Conservation (phyloP, 805 yeast genomes). For the Candida orba region DNA sequence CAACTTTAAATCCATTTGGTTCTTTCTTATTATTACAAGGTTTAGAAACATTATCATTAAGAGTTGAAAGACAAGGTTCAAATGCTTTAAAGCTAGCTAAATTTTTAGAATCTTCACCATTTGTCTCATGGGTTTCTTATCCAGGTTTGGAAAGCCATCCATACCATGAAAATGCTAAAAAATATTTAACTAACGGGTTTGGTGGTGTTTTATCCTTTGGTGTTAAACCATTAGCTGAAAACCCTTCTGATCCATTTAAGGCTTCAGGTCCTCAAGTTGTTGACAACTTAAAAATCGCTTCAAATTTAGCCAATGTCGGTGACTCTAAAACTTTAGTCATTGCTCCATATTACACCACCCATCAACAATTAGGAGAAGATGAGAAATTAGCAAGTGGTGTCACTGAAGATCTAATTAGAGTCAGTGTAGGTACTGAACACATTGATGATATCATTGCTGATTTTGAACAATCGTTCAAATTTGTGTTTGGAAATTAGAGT, state of each 20-base stretch:
- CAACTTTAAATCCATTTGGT: conserved; percentile 81
- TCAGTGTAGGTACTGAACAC: conserved; percentile 85
- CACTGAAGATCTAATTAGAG: conserved; percentile 79
- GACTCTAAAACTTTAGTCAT: conserved; percentile 93
- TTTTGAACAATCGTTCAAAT: conserved; percentile 76
- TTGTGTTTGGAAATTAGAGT: conserved; percentile 33
- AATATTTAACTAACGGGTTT: conserved; percentile 70
- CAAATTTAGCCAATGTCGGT: conserved; percentile 95
- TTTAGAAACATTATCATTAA: conserved; percentile 84
- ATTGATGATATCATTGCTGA: conserved; percentile 88
- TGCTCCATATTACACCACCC: conserved; percentile 95
- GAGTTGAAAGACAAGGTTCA: conserved; percentile 86
- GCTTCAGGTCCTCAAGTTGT: conserved; percentile 81
- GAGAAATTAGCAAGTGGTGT: conserved; percentile 85
- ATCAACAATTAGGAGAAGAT: conserved; percentile 78
- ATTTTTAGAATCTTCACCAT: conserved; percentile 61
- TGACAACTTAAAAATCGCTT: conserved; percentile 75
- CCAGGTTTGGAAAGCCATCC: conserved; percentile 79
- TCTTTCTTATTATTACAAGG: conserved; percentile 86
- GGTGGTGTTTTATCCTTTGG: conserved; percentile 91
- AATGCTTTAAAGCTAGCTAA: conserved; percentile 78
- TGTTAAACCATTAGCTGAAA: conserved; percentile 58
- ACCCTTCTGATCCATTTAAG: conserved; percentile 51
- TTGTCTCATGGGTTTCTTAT: conserved; percentile 87
- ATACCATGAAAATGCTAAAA: conserved; percentile 75